Percentiles rank a stretch among this genome's conserved stretches.
phyloP scores from a whole-genome alignment of 1,139 yeast genomes.

The Nadsonia starkeyi-henricii region DNA sequence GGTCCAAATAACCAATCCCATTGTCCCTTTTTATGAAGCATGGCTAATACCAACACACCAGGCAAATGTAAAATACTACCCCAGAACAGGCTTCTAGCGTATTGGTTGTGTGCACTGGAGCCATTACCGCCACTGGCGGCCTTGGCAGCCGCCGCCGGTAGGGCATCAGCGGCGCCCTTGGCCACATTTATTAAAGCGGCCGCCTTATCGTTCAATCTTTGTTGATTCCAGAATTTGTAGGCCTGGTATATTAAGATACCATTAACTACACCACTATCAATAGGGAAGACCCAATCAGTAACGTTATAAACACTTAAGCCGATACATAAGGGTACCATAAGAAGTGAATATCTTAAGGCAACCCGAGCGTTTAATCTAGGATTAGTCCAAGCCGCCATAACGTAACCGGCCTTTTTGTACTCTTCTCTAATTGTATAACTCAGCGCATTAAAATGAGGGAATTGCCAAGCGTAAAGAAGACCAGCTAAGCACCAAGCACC shows the following conservation, averaged over 20 bases:
- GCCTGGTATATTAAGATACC: slow-evolving; percentile 79
- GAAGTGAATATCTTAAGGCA: slow-evolving; percentile 70
- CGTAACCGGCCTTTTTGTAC: slow-evolving; percentile 84
- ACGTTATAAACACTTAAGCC: slow-evolving; percentile 68
- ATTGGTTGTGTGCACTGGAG: slow-evolving; percentile 33
- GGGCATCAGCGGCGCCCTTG: slow-evolving; percentile 9
- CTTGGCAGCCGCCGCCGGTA: slow-evolving; percentile 14
- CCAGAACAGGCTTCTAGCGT: slow-evolving; percentile 83
- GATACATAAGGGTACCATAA: slow-evolving; percentile 87
- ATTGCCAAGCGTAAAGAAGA: slow-evolving; percentile 91
- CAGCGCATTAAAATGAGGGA: slow-evolving; percentile 91
- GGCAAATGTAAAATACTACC: slow-evolving; percentile 93
- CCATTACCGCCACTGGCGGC: slow-evolving; percentile 9
- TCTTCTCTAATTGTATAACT: slow-evolving; percentile 82
- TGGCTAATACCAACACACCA: slow-evolving; percentile 74
- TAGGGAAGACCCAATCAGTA: slow-evolving; percentile 67
- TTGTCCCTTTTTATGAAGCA: slow-evolving; percentile 89
- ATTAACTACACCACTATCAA: slow-evolving; percentile 72
- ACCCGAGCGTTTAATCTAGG: slow-evolving; percentile 90
- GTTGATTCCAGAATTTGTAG: slow-evolving; percentile 54
- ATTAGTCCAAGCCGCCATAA: slow-evolving; percentile 90
- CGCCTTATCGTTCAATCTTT: slow-evolving; percentile 5
- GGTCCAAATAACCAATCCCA: slow-evolving; percentile 57
- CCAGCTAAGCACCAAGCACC: slow-evolving; percentile 95
- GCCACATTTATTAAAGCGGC: slow-evolving; percentile 2